These are phyloP conservation scores for Ogataea paradorogensis DNA, from an alignment of 805 yeast species.

Conservation along the genomic window DNA sequence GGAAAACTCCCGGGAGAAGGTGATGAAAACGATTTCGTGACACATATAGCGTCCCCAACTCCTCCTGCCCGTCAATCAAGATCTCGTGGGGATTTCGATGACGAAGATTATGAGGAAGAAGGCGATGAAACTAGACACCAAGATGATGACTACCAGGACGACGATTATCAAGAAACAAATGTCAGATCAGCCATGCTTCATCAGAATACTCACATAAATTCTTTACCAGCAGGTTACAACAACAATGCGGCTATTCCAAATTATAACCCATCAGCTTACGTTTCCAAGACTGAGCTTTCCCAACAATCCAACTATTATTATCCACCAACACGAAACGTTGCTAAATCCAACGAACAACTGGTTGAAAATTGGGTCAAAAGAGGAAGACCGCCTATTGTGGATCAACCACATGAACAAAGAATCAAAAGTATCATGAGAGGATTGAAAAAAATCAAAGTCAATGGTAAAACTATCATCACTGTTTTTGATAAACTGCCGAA, in stretches of 20 bases:
- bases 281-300: conserved; percentile 27
- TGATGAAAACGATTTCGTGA: conserved; percentile 11
- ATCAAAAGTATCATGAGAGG: conserved; percentile 83
- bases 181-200: conserved; percentile 2
- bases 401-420: conserved; percentile 87
- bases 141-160: conserved; percentile 23
- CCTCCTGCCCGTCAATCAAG: conserved; percentile 6
- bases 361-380: conserved; percentile 57
- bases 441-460: conserved; percentile 65
- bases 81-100: conserved; percentile 13
- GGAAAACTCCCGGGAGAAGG: conserved; percentile 56
- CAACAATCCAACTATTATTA: conserved; percentile 25
- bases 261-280: conserved; percentile 30
- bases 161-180: conserved; percentile 15
- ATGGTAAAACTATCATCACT: conserved; percentile 42
- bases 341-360: conserved; percentile 24
- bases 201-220: conserved; percentile 5
- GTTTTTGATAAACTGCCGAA: conserved; percentile 85
- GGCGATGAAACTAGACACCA: conserved; percentile 24
- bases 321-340: conserved; percentile 27
- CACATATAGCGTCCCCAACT: conserved; percentile 2
- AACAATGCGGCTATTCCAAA: conserved; percentile 13
- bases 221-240: conserved; percentile 7
- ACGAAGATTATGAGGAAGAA: conserved; percentile 20
- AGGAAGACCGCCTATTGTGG: conserved; percentile 90